Conservation (phyloP, 768 basidiomycete species). For the Psilocybe azurescens region DNA sequence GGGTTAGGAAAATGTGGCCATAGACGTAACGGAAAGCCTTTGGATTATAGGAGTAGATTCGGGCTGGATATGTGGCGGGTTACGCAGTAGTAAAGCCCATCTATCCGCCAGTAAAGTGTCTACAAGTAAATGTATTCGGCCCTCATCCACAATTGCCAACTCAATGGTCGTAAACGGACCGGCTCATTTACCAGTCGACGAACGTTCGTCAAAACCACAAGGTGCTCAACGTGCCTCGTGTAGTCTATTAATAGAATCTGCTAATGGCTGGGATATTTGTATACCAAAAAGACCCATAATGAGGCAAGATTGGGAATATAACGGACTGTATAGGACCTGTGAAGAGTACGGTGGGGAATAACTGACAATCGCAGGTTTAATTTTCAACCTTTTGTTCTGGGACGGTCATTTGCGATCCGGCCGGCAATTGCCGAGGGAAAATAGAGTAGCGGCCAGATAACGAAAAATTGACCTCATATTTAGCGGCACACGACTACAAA, state of each 20-base stretch:
- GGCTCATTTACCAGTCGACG: neutral
- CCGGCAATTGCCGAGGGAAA: neutral
- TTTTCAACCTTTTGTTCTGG: neutral
- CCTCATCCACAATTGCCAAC: too few species aligned
- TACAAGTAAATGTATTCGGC: too few species aligned
- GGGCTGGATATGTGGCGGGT: too few species aligned
- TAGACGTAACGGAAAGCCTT: too few species aligned
- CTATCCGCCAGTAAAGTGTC: too few species aligned
- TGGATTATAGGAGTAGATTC: too few species aligned
- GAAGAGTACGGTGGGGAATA: neutral
- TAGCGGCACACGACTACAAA: constrained; percentile 7
- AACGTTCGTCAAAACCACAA: constrained; percentile 4
- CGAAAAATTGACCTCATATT: constrained; percentile 9
- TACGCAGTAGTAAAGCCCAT: too few species aligned
- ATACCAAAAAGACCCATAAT: neutral
- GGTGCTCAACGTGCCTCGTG: neutral
- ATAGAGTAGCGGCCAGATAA: neutral
- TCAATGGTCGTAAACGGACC: neutral
- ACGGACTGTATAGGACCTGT: neutral
- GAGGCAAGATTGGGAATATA: neutral
- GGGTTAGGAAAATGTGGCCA: too few species aligned
- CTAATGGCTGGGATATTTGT: neutral
- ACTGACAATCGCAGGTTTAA: neutral
- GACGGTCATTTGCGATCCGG: neutral
- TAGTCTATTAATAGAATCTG: neutral